These are phyloP conservation scores for Colletotrichum tanaceti DNA, from an alignment of 2,329 filamentous ascomycete species.

Conservation along the genomic window DNA sequence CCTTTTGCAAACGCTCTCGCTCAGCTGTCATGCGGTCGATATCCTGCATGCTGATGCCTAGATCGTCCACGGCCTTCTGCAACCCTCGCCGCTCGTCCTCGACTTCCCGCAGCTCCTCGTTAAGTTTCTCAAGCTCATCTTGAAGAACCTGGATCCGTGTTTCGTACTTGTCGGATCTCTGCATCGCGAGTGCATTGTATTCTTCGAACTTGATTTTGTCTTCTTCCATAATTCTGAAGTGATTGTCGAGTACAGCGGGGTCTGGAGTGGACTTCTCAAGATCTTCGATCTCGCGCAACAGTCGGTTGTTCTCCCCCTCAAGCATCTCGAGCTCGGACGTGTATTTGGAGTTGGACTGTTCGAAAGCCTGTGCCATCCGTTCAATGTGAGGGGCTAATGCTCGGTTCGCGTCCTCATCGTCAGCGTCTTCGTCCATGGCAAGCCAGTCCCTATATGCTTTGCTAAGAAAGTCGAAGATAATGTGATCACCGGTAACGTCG, in stretches of 20 bases:
- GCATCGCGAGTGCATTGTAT: slow-evolving; percentile 87
- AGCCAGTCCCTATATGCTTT: slow-evolving; percentile 94
- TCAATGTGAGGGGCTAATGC: slow-evolving; percentile 86
- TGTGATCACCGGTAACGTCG: slow-evolving; percentile 88
- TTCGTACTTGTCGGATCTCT: slow-evolving; percentile 90
- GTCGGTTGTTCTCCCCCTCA: slow-evolving; percentile 83
- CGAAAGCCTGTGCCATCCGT: slow-evolving; percentile 88
- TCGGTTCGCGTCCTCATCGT: slow-evolving; percentile 83
- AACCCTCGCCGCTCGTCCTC: slow-evolving; percentile 84
- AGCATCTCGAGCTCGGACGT: slow-evolving; percentile 84
- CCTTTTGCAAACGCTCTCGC: slow-evolving; percentile 90
- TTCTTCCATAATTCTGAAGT: slow-evolving; percentile 93
- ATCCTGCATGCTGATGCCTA: slow-evolving; percentile 96
- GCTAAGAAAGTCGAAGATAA: slow-evolving; percentile 93
- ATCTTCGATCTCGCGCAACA: slow-evolving; percentile 89
- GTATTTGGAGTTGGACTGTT: slow-evolving; percentile 85
- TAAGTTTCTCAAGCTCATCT: slow-evolving; percentile 84
- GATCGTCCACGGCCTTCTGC: slow-evolving; percentile 88
- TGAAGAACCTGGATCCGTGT: slow-evolving; percentile 83
- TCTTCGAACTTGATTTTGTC: slow-evolving; percentile 95
- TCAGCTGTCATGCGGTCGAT: slow-evolving; percentile 99
- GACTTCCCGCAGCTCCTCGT: slow-evolving; percentile 78
- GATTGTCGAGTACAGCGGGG: slow-evolving; percentile 84
- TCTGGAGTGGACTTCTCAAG: slow-evolving; percentile 88
- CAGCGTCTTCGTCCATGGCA: slow-evolving; percentile 88